Base-by-base conservation (phyloP, 176 grass and related monocot genomes). In the Rhynchospora tenuis region DNA sequence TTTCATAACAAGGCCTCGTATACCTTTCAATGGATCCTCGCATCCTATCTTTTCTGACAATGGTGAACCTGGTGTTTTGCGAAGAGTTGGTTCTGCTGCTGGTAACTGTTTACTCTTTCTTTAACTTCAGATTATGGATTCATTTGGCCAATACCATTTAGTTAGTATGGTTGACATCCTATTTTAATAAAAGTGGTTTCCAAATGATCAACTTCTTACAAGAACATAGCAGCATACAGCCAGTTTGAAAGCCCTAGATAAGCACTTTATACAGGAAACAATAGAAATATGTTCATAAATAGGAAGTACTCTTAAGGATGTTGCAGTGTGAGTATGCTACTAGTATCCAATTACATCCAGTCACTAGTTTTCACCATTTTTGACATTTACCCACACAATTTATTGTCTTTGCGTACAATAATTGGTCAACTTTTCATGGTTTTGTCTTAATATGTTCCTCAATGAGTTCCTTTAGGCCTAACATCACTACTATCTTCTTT, bases 51-150 rank as follows among this genome's bases (percentile, higher is more conserved):
- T 90, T 78, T 87, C 93, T 83, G 93, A 95, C 83, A 89, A 93
- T 81, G 84, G 69, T 74, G 86, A 89, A 51, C 79, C 86, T 85
- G 93, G 96, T 64, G 96, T 99, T 88, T 86, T 99, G 64, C 96
- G 90, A 86, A 87, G 89, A 81, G 96, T 99, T 78, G 93, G 96
- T 50, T 93, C 96, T 88, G 96, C 80, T 66, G 96, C 96, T 89
- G 96, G 96, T 99, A 95, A 85, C n/a, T 61, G 61, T 81, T 29
- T 66, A 83, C 84, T 27, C 28, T 75, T 74, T 28, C 33, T 27
- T 86, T 54, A 17, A 75, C 48, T 76, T 9, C 47, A 46, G 48
- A 24, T 76, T 19, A 9, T 76, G 46, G 73, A 29, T 76, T 48
- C 24, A 17, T 1, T 56, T 76, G 7, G 73, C 48, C 19, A 55